Conservation (phyloP, 805 yeast genomes). For the Kluyveromyces starmeri region DNA sequence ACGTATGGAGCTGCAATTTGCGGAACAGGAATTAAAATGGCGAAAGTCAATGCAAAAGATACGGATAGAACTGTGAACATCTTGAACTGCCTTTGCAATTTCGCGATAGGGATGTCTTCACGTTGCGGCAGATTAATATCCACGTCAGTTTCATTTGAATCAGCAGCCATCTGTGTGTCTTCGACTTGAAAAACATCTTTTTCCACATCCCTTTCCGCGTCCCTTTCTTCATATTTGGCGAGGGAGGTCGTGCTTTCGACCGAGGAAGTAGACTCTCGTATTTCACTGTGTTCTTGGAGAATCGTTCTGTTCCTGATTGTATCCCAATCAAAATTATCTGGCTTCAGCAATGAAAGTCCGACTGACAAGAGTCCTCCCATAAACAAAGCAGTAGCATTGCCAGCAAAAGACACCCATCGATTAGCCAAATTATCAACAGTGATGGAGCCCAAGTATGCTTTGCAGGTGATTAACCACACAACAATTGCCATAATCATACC, state of each 20-base stretch:
- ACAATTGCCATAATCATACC: constrained; percentile 32
- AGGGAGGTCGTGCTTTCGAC: background rate
- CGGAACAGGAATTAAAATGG: constrained; percentile 30
- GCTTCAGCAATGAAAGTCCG: background rate
- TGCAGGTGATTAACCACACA: constrained; percentile 34
- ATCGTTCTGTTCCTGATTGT: constrained; percentile 31
- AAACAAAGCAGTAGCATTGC: constrained; percentile 6
- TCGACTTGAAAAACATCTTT: constrained; percentile 1
- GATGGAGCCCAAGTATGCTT: constrained; percentile 30
- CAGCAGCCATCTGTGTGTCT: background rate
- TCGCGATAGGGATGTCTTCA: constrained; percentile 19
- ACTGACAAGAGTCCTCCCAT: background rate
- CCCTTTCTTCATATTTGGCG: constrained; percentile 1
- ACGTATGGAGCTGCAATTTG: constrained; percentile 30
- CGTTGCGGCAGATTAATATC: constrained; percentile 20
- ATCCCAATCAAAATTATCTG: constrained; percentile 9
- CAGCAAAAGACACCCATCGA: constrained; percentile 33
- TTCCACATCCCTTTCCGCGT: background rate
- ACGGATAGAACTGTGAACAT: constrained; percentile 22
- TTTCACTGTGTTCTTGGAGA: constrained; percentile 10
- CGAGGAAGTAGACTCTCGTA: constrained; percentile 3
- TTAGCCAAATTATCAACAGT: constrained; percentile 28
- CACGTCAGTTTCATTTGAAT: background rate
- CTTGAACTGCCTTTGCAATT: constrained; percentile 27
- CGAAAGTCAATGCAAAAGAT: constrained; percentile 18